Evolutionary conservation across 2,329 filamentous ascomycete species (phyloP), one percentile per base, ranked within the genome.

Genomic region (Tolypocladium album): DNA sequence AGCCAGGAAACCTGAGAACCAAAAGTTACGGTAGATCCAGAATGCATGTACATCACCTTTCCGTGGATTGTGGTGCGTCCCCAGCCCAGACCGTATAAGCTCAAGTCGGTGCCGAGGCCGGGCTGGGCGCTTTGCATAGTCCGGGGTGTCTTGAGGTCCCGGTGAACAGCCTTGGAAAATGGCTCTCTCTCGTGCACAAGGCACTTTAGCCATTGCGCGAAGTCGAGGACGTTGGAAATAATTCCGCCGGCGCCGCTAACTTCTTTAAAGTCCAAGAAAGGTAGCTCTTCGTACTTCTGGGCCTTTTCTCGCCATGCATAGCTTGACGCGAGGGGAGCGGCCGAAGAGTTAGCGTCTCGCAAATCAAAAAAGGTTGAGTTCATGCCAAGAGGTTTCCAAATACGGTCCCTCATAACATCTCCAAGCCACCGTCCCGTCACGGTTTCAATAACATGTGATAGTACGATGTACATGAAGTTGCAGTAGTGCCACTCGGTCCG

Each of bases 141-240:
- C 2, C 71, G 60, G 5, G 73, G 69, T 15, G 50, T 68, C 42
- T 66, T 66, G 17, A 76, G 65, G 20, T 72, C 70, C 11, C 61
- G 39, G 57, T 72, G 70, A 2, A 66, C 67, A 0, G 56, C 62
- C 17, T 63, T 38, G 1, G 70, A 69, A 9, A 72, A 65, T 3
- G 69, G 69, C 9, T 45, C 58, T 0, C 58, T 36, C 57, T 67
- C 55, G 13, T 73, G 65, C 31, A 85, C 68, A 22, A 83, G 70
- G 22, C 77, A 79, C 40, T 71, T 70, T 3, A 83, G 64, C 82
- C 82, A 86, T 64, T 75, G 76, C 2, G 74, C 67, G 65, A 80
- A 83, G 68, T 84, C 81, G 15, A 72, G 59, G 2, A 79, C 79
- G 55, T 74, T 80, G 34, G 76, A 78, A 27, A 83, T 69, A 56